Base-by-base conservation (phyloP, 2,329 filamentous ascomycete genomes). In the Plenodomus biglobosus region DNA sequence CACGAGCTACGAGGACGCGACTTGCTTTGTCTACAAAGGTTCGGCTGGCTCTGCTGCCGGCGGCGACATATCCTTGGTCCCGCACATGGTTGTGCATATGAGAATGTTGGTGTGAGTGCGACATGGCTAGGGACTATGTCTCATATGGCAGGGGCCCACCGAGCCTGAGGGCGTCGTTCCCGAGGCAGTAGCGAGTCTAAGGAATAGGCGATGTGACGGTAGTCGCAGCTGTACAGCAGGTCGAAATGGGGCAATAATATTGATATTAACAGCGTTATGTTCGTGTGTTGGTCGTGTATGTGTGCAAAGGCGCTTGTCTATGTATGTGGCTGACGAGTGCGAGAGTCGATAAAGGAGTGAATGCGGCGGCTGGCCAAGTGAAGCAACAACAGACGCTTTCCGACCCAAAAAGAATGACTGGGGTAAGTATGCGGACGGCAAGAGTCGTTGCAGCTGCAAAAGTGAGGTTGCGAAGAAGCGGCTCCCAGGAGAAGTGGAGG, bases 331-430 rank as follows among this genome's bases (percentile, higher is more conserved):
- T n/a, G n/a, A n/a, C 45, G 42, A 44, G 27, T 53, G 48, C 36
- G 40, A 19, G 53, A 44, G 40, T 48, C 36, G 48, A 36, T 48
- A 52, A 56, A 56, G 49, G 51, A 59, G 56, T 51, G 52, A 47
- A 44, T 13, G 40, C 35, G 44, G 46, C 42, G 42, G 46, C 27
- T 42, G 35, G 42, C 48, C 40, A 53, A 54, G 44, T 36, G 34
- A 35, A 48, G 24, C 46, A 60, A 52, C 44, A 62, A 46, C 48
- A 55, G 61, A 56, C 50, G 42, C 52, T 52, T 43, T 59, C 59
- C 49, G 52, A 56, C 58, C 61, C 56, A 61, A 68, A 72, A 72
- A 66, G 69, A 72, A 64, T 69, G 69, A 72, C 69, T 70, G 65
- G 62, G 68, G 69, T 71, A 68, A 66, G 67, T n/a, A 64, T 61